phyloP scores from a whole-genome alignment of 306 rosid genomes.

The Cucurbita maxima region DNA sequence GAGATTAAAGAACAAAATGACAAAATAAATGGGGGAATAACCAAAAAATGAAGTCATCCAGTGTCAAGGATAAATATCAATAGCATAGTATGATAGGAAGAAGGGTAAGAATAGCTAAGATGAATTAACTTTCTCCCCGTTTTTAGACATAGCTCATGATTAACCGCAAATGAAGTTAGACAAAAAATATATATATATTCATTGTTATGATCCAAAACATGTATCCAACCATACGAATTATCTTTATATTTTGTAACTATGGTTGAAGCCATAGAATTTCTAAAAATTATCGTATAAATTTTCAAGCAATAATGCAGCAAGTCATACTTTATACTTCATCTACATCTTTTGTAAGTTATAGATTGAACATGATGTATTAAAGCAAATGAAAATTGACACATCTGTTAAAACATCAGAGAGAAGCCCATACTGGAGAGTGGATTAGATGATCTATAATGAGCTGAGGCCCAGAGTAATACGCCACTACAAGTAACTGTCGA shows the following conservation, averaged over 20 bases:
- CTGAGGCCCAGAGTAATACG: conserved; percentile 78
- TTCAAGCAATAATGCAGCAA: background rate
- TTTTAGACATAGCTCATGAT: background rate
- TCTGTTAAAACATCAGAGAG: conserved; percentile 7
- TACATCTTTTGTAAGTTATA: background rate
- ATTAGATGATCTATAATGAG: conserved; percentile 61
- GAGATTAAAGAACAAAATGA: background rate
- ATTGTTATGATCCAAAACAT: background rate
- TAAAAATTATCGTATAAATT: background rate
- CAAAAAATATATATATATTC: background rate
- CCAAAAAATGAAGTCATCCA: background rate
- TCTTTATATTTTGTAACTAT: background rate
- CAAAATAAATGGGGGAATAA: background rate
- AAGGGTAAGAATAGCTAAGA: background rate
- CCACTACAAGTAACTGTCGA: conserved; percentile 53
- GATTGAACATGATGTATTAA: background rate
- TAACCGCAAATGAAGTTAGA: background rate
- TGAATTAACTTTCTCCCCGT: background rate
- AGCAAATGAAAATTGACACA: background rate
- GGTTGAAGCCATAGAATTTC: background rate
- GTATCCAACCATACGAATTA: background rate
- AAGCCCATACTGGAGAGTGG: conserved; percentile 63
- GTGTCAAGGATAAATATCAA: background rate
- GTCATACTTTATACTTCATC: background rate
- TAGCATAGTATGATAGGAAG: background rate